phyloP scores from a whole-genome alignment of 495 filamentous ascomycete genomes.

The Xylaria nigripes region DNA sequence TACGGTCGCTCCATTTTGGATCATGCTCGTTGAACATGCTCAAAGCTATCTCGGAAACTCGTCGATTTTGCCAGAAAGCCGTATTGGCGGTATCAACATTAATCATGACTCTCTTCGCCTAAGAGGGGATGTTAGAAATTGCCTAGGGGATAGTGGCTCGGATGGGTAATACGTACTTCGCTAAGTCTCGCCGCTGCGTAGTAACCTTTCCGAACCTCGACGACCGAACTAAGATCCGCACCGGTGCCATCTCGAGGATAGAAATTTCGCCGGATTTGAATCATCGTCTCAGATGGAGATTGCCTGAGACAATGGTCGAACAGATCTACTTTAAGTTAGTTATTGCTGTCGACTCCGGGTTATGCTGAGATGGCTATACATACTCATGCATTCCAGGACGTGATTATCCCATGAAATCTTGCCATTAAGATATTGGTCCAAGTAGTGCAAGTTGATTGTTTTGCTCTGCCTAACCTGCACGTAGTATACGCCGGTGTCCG shows the following conservation, averaged over 20 bases:
- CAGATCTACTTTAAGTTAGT: slow-evolving; percentile 48
- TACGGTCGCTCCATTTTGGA: slow-evolving; percentile 8
- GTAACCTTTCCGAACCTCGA: slow-evolving; percentile 75
- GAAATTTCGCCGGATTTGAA: slow-evolving; percentile 68
- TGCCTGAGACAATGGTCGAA: slow-evolving; percentile 84
- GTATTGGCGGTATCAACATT: slow-evolving; percentile 80
- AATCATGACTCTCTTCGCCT: slow-evolving; percentile 45
- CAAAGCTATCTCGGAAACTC: slow-evolving; percentile 22
- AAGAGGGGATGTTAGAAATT: background rate
- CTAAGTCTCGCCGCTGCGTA: slow-evolving; percentile 72
- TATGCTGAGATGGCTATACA: slow-evolving; percentile 29
- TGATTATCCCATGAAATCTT: slow-evolving; percentile 49
- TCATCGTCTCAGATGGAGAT: slow-evolving; percentile 53
- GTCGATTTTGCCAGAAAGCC: slow-evolving; percentile 55
- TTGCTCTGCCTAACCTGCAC: slow-evolving; percentile 52
- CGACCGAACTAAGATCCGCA: slow-evolving; percentile 11
- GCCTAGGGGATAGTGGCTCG: background rate
- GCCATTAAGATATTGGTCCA: slow-evolving; percentile 57
- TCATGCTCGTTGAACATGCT: slow-evolving; percentile 10
- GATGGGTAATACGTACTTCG: slow-evolving; percentile 33
- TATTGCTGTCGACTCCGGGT: background rate
- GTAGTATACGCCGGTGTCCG: slow-evolving; percentile 41
- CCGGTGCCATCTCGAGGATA: slow-evolving; percentile 35
- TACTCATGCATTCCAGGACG: slow-evolving; percentile 72
- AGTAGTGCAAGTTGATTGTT: slow-evolving; percentile 52